Percentiles rank a stretch among this genome's conserved stretches.
These are phyloP conservation scores for Verticillium nubilum DNA, from an alignment of 2,329 filamentous ascomycete genomes.

Conservation along the genomic window DNA sequence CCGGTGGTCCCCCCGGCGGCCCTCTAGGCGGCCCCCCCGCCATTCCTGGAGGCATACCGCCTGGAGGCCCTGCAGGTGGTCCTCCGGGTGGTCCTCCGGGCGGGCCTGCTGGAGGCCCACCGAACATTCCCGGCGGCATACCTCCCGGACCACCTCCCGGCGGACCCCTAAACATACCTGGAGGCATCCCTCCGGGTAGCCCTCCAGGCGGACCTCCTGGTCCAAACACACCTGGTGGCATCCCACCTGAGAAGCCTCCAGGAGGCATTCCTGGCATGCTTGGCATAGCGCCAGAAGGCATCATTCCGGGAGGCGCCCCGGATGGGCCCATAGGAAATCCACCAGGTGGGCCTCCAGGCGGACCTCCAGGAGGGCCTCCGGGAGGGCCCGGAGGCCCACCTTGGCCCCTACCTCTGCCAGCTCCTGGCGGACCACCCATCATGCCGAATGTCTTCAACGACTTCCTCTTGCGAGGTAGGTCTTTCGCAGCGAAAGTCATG, in stretches of 20 bases:
- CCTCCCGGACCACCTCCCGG: not conserved
- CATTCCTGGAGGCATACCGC: slow-evolving; percentile 10
- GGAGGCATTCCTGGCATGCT: not conserved
- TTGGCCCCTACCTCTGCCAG: not conserved
- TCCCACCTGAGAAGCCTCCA: slow-evolving; percentile 2
- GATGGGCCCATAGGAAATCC: slow-evolving; percentile 3
- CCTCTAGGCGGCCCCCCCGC: slow-evolving; percentile 18
- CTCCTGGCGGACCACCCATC: not conserved
- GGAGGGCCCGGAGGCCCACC: slow-evolving; percentile 32
- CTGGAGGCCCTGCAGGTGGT: slow-evolving; percentile 4
- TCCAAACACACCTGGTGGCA: slow-evolving; percentile 2
- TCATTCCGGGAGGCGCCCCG: slow-evolving; percentile 6
- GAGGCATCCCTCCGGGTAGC: not conserved
- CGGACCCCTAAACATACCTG: not conserved
- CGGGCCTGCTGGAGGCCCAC: slow-evolving; percentile 2
- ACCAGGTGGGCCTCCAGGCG: slow-evolving; percentile 23
- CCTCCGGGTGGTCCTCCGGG: not conserved
- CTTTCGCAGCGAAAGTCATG: slow-evolving; percentile 70
- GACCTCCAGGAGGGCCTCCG: slow-evolving; percentile 21
- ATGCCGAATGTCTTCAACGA: slow-evolving; percentile 52
- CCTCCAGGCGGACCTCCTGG: not conserved
- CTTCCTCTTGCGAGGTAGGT: slow-evolving; percentile 72
- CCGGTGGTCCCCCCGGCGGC: slow-evolving; percentile 24
- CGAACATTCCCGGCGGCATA: not conserved
- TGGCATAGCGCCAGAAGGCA: not conserved